Evolutionary conservation across 257 asterid genomes (phyloP), one percentile per base, ranked within the genome.

Genomic region (Solanum peruvianum): DNA sequence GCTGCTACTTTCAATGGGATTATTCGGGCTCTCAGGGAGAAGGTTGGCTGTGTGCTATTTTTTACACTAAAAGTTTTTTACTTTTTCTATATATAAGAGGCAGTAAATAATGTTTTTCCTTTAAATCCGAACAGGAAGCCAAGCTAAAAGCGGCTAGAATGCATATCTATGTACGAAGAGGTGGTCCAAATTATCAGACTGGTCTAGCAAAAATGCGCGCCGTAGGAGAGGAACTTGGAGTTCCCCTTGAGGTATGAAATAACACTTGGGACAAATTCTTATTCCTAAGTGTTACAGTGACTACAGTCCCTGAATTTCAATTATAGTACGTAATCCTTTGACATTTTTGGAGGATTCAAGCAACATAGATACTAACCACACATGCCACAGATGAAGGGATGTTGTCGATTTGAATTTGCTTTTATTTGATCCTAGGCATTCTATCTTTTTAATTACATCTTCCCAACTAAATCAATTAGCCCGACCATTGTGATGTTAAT

Each of bases 1-100:
- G 98, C 96, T 49, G 95, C 98, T 87, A 96, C 98, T 75, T 96
- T 96, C 91, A 96, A 91, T 87, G 98, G 98, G 85, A 96, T 96
- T 84, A 94, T 94, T 88, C 91, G 94, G 82, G 98, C 98, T 76
- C 98, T 96, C 66, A 92, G 91, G 91, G 98, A 96, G 92, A 96
- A 94, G 98, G 98, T 96, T 85, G 52, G 91, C 21, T 87, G 62
- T 72, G 81, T 76, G 29, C 69, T 80, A 33, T 88, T 56, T 31
- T 67, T 18, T 12, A 44, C 70, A 14, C 31, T 72, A 42, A 2
- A 29, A 37, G 11, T 14, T 42, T 16, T 45, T 75, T 77, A 62
- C 60, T 15, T 39, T 49, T 78, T 45, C 37, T 78, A 41, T 72
- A 16, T 67, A 29, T 5, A 16, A 16, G 21, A 29, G 85, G 3